Conservation (phyloP, 169 alveolate species). For the Babesia sp. region DNA sequence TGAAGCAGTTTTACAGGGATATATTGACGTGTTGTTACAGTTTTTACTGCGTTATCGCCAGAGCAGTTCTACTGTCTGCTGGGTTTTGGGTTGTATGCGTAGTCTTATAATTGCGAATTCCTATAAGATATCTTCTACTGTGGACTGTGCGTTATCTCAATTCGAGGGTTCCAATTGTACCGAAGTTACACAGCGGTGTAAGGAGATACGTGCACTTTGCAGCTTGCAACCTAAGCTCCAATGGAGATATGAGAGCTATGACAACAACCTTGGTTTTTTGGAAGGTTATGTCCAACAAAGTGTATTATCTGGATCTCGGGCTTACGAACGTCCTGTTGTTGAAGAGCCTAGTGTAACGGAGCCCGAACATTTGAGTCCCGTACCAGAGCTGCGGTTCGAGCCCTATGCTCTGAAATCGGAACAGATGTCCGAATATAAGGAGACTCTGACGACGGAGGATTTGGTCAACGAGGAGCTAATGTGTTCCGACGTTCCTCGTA, state of each 20-base stretch:
- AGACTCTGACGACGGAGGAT: conserved; percentile 18
- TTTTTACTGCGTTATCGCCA: not conserved
- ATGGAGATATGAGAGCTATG: not conserved
- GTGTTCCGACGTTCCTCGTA: conserved; percentile 19
- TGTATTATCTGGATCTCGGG: not conserved
- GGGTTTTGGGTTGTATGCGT: conserved; percentile 46
- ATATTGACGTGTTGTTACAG: conserved; percentile 4
- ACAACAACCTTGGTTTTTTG: not conserved
- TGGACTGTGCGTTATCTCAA: conserved; percentile 1
- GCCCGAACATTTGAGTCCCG: not conserved
- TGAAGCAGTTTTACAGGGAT: not conserved
- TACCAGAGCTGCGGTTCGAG: conserved; percentile 22
- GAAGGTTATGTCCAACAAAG: conserved; percentile 2
- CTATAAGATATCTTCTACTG: conserved; percentile 1
- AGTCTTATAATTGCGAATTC: conserved; percentile 29
- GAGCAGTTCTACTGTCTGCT: conserved; percentile 11
- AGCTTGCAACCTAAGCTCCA: not conserved
- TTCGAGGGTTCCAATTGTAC: conserved; percentile 38
- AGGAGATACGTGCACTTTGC: conserved; percentile 40
- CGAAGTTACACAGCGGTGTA: conserved; percentile 41
- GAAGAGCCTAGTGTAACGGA: not conserved
- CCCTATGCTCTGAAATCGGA: conserved; percentile 14
- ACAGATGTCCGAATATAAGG: conserved; percentile 10
- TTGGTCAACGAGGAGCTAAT: conserved; percentile 19
- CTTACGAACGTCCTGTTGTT: not conserved